A percentile compares a stretch with the other conserved stretches of the same genome.
Evolutionary conservation across 2,329 filamentous ascomycete species (phyloP).

Genomic region (Alternaria sp.): DNA sequence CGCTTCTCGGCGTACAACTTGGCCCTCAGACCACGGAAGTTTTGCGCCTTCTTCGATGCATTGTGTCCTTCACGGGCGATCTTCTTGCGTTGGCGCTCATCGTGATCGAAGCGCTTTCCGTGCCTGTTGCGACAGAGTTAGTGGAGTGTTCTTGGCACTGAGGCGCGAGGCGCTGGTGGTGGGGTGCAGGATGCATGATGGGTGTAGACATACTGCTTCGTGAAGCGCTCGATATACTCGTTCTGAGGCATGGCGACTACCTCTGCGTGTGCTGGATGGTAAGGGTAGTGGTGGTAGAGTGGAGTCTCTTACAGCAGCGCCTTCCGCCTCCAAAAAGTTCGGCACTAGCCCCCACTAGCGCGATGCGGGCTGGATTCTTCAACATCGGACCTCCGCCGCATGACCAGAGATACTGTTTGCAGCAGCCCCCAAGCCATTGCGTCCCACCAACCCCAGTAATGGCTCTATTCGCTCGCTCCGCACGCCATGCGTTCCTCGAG

Average conservation of each 20-base stretch:
- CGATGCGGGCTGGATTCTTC: constrained; percentile 24
- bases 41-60: constrained; percentile 89
- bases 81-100: constrained; percentile 89
- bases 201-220: constrained; percentile 63
- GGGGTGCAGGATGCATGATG: background rate
- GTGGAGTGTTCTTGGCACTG: constrained; percentile 1
- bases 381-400: constrained; percentile 31
- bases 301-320: constrained; percentile 23
- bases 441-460: constrained; percentile 25
- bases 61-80: constrained; percentile 89
- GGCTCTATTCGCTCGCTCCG: constrained; percentile 60
- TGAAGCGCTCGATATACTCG: constrained; percentile 79
- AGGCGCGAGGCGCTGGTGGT: constrained; percentile 1
- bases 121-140: constrained; percentile 37
- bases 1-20: constrained; percentile 92
- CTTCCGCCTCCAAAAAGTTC: constrained; percentile 36
- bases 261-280: constrained; percentile 11
- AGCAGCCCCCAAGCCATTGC: constrained; percentile 27
- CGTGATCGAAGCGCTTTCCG: constrained; percentile 72
- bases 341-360: constrained; percentile 27
- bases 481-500: constrained; percentile 72
- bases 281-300: constrained; percentile 17
- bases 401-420: constrained; percentile 14
- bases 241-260: constrained; percentile 73
- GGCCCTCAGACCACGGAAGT: constrained; percentile 87